These are phyloP conservation scores for Neurospora hispaniola DNA, from an alignment of 495 filamentous ascomycete genomes.

Conservation along the genomic window DNA sequence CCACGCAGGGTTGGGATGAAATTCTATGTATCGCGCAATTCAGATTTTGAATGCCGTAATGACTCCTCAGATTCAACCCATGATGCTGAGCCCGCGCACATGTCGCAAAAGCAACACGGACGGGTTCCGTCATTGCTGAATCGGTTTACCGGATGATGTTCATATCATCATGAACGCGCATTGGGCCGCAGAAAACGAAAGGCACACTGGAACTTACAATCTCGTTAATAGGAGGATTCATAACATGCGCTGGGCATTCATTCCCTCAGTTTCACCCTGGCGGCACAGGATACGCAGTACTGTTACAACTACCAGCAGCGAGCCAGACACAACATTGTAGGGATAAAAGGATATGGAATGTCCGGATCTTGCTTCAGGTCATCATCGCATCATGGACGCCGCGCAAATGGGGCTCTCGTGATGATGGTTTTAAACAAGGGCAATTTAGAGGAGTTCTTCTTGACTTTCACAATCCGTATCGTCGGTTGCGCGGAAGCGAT, in stretches of 20 bases:
- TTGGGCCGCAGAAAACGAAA: background rate
- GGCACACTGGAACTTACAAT: background rate
- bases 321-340: background rate
- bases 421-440: conserved; percentile 98
- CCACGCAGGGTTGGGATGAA: background rate
- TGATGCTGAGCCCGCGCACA: conserved; percentile 5
- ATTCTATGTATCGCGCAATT: background rate
- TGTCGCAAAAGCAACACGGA: background rate
- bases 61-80: conserved; percentile 23
- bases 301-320: conserved; percentile 9
- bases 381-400: conserved; percentile 94
- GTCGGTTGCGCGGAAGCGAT: conserved; percentile 52
- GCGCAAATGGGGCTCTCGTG: conserved; percentile 75
- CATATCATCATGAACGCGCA: conserved; percentile 16
- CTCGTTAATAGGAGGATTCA: background rate
- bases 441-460: conserved; percentile 36
- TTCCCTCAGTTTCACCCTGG: background rate
- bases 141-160: conserved; percentile 27
- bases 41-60: background rate
- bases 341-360: conserved; percentile 14
- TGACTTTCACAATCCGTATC: conserved; percentile 73
- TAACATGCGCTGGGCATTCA: background rate
- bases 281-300: background rate
- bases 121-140: conserved; percentile 19
- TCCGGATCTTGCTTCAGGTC: conserved; percentile 66